Evolutionary conservation across 371 early-diverging fungal genomes (phyloP), one percentile per base, ranked within the genome.

Genomic region (Mucor lusitanicus): DNA sequence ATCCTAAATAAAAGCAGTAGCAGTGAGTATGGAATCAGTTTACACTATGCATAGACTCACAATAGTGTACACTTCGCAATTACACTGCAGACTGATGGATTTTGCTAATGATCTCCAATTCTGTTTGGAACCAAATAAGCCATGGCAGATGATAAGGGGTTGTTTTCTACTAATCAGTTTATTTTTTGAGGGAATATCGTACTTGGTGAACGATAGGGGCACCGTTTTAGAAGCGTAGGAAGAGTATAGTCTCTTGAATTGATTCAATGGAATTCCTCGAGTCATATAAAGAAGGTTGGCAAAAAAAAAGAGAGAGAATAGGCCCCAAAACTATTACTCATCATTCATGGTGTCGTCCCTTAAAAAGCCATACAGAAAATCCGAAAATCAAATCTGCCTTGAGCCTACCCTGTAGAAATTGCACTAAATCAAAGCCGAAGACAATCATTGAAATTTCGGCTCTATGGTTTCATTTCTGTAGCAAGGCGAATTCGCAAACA

Each of bases 61-160:
- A 40, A 95, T 64, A 0, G 93, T 76, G 59, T 88, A 87, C 1
- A 94, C 88, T 37, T 81, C 76, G 4, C 89, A 80, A 21, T 72
- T 74, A 15, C 92, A 79, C 5, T 84, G 80, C 23, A 75, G 71
- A n/a, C 89, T 73, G 50, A 96, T 80, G 21, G 88, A 79, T 65
- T 91, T 92, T 48, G 91, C 85, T n/a, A 97, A 83, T 6, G 94
- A 88, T 48, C 85, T 82, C 96, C 97, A 96, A 78, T 96, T 96
- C 67, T 96, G 95, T 76, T 97, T 96, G 4, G 93, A 93, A 17
- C 98, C 98, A 76, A 97, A 95, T 25, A 97, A 82, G 33, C 98
- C 97, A 76, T 96, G 98, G 40, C 95, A 81, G 53, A 95, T 88
- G 11, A 73, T 28, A 3, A 95, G 80, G 15, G 95, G 76, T 13